Base-by-base conservation (phyloP, 176 grass and related monocot species). In the Canna indica region DNA sequence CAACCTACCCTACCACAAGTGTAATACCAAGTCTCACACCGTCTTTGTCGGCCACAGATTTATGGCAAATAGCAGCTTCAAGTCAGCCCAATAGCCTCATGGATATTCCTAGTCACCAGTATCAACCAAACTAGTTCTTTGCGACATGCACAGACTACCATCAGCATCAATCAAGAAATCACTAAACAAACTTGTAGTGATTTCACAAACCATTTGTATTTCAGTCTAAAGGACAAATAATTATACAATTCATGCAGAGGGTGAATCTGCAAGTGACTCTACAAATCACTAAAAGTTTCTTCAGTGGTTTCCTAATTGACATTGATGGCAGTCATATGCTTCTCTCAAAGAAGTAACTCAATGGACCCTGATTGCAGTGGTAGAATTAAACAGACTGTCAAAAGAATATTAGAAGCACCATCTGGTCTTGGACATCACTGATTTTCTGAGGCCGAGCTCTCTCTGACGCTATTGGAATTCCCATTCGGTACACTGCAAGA, bases 391-490 rank as follows among this genome's bases (percentile, higher is more conserved):
- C 30, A 29, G 13, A 32, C 59, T 30, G 2, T 31, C 4, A 2
- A 10, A 31, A 1, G 27, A 33, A 31, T 2, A 30, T 16, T 4
- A 50, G 47, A 50, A 50, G 47, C 59, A 62, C 30, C n/a, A 22
- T 62, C 26, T 33, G 6, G 60, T 17, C 60, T 17, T 18, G 44
- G 20, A 22, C 5, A 31, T 70, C 16, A 66, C 41, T 67, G 24
- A 8, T 83, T 68, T 63, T 81, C 75, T 67, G 48, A 69, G 71
- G 62, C 30, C 58, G 70, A 86, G 62, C 72, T 69, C 59, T 84
- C 73, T 35, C 72, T 58, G 81, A 68, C 72, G 66, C 74, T 78
- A 76, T 73, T 86, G 83, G 73, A 77, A 22, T 85, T 90, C 63
- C 79, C 80, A 59, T 81, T 75, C 73, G 64, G 80, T 22, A 75